These are phyloP conservation scores for Globisporangium lucens DNA, from an alignment of 352 stramenopile genomes.

Conservation along the genomic window DNA sequence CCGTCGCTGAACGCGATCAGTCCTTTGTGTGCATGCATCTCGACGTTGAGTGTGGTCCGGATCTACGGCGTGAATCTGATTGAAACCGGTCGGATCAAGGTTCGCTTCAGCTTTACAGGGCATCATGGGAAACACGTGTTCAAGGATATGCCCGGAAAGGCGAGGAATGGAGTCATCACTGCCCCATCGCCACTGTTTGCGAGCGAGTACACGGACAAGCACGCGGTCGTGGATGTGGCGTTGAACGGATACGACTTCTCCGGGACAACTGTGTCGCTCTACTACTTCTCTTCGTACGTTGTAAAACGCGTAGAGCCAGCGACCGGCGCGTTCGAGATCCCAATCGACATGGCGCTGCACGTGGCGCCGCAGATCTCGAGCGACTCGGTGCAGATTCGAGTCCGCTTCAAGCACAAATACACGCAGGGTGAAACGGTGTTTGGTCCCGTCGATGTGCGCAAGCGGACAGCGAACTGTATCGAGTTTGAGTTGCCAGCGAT, in stretches of 20 bases:
- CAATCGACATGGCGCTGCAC: slow-evolving; percentile 35
- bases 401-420: slow-evolving; percentile 35
- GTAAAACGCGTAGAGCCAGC: slow-evolving; percentile 46
- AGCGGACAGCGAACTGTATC: slow-evolving; percentile 37
- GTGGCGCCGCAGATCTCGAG: slow-evolving; percentile 44
- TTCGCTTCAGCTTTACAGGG: slow-evolving; percentile 47
- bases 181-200: slow-evolving; percentile 42
- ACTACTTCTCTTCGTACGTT: slow-evolving; percentile 53
- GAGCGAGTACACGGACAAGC: slow-evolving; percentile 41
- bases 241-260: slow-evolving; percentile 72
- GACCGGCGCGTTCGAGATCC: slow-evolving; percentile 57
- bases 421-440: slow-evolving; percentile 20
- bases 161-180: slow-evolving; percentile 50
- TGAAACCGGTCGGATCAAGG: slow-evolving; percentile 72
- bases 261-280: slow-evolving; percentile 34
- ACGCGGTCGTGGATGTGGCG: slow-evolving; percentile 52
- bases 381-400: slow-evolving; percentile 37
- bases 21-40: slow-evolving; percentile 54
- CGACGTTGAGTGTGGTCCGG: slow-evolving; percentile 40
- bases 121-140: slow-evolving; percentile 30
- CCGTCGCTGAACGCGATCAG: slow-evolving; percentile 50
- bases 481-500: slow-evolving; percentile 47
- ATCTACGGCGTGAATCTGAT: slow-evolving; percentile 71
- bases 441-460: slow-evolving; percentile 35
- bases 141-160: slow-evolving; percentile 32